These are phyloP conservation scores for Gentiana macrophylla DNA, from an alignment of 257 asterid species.

Conservation along the genomic window DNA sequence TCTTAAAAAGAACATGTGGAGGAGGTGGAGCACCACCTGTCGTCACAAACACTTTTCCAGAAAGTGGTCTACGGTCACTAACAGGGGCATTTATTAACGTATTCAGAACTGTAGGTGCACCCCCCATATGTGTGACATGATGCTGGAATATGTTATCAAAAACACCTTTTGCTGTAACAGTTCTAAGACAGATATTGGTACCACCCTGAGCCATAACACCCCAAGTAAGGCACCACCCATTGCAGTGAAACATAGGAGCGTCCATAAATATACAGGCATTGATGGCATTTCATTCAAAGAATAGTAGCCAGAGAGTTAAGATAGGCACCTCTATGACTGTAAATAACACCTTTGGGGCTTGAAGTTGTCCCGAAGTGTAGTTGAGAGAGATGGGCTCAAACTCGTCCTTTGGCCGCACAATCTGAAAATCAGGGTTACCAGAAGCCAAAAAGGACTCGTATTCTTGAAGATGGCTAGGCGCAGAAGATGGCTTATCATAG, in stretches of 20 bases:
- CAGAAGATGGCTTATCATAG: not conserved
- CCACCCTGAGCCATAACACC: slow-evolving; percentile 80
- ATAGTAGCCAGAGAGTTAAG: slow-evolving; percentile 23
- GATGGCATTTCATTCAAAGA: slow-evolving; percentile 19
- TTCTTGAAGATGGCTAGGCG: slow-evolving; percentile 1
- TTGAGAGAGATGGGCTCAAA: slow-evolving; percentile 27
- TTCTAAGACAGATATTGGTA: slow-evolving; percentile 52
- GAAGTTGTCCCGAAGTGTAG: slow-evolving; percentile 32
- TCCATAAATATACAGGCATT: slow-evolving; percentile 58
- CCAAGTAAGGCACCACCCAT: slow-evolving; percentile 85
- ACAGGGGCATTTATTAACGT: slow-evolving; percentile 27
- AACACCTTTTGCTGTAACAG: slow-evolving; percentile 36
- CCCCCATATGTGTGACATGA: slow-evolving; percentile 74
- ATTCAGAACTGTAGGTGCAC: slow-evolving; percentile 78
- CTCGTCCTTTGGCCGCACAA: slow-evolving; percentile 19
- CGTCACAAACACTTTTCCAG: no score
- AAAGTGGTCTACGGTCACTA: no score
- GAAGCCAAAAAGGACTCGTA: slow-evolving; percentile 18
- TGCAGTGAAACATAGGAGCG: slow-evolving; percentile 92
- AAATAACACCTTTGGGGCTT: slow-evolving; percentile 27
- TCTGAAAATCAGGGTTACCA: slow-evolving; percentile 20
- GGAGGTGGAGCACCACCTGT: slow-evolving; percentile 1
- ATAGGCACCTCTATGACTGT: slow-evolving; percentile 30
- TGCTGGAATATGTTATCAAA: slow-evolving; percentile 28
- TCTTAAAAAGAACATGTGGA: no score